These are phyloP conservation scores for Calonectria ilicicola DNA, from an alignment of 2,329 filamentous ascomycete genomes.

Conservation along the genomic window DNA sequence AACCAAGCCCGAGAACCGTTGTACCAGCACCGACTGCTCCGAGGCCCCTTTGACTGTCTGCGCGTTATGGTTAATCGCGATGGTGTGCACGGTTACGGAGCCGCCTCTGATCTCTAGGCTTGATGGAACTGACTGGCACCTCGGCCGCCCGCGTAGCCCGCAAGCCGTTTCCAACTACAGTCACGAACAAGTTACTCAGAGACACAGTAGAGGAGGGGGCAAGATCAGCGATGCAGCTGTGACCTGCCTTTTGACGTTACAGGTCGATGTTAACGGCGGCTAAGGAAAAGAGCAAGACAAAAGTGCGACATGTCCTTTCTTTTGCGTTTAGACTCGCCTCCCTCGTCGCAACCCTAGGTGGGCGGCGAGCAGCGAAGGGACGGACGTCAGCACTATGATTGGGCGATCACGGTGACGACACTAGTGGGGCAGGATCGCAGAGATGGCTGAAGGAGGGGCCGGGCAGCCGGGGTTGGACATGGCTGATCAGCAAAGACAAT, in stretches of 20 bases:
- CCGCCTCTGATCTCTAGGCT: conserved; percentile 22
- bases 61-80: conserved; percentile 7
- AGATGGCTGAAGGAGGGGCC: conserved; percentile 1
- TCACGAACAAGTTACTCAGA: not conserved
- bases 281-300: conserved; percentile 11
- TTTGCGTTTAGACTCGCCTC: conserved; percentile 2
- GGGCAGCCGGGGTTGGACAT: conserved; percentile 22
- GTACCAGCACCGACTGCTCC: conserved; percentile 17
- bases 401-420: conserved; percentile 19
- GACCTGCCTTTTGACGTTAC: not conserved
- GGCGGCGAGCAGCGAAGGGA: not conserved
- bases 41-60: not conserved
- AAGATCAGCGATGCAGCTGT: conserved; percentile 4
- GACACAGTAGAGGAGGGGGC: conserved; percentile 4
- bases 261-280: not conserved
- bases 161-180: conserved; percentile 1
- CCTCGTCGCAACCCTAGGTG: not conserved
- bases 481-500: conserved; percentile 30
- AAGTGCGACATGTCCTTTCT: conserved; percentile 18
- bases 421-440: conserved; percentile 4
- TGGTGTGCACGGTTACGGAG: conserved; percentile 6
- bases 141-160: conserved; percentile 17
- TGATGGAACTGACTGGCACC: conserved; percentile 26
- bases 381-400: conserved; percentile 14
- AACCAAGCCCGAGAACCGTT: conserved; percentile 19